Percentiles rank a stretch among this genome's conserved stretches.
Evolutionary conservation across 805 yeast genomes (phyloP).

Genomic region (Pichia exigua): DNA sequence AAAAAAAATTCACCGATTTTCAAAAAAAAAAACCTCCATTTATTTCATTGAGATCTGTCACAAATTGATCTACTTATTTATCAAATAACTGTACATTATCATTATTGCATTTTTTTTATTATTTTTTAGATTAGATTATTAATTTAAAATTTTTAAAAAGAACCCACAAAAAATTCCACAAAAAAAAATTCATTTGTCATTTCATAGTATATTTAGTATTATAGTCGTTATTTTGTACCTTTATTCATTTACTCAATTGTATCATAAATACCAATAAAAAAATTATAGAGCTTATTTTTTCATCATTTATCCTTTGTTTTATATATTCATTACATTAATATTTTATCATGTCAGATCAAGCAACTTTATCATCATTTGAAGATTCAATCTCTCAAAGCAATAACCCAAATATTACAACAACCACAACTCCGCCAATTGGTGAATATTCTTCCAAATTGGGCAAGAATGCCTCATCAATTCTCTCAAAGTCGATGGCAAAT

Average conservation of each 20-base stretch:
- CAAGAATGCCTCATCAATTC: constrained; percentile 10
- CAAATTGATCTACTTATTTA: background rate
- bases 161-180: background rate
- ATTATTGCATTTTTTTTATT: background rate
- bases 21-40: background rate
- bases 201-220: background rate
- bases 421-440: constrained; percentile 28
- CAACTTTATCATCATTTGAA: constrained; percentile 28
- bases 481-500: constrained; percentile 2
- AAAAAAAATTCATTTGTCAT: background rate
- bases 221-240: background rate
- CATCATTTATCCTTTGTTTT: background rate
- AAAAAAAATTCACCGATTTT: background rate
- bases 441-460: constrained; percentile 14
- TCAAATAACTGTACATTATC: background rate
- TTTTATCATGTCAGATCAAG: constrained; percentile 27
- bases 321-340: background rate
- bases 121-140: background rate
- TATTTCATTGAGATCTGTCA: background rate
- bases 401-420: constrained; percentile 20
- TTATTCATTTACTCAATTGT: background rate
- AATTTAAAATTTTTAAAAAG: background rate
- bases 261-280: background rate
- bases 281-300: background rate
- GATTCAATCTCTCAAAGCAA: constrained; percentile 20